A percentile compares a stretch with the other conserved stretches of the same genome.
These are phyloP conservation scores for Fusarium temperatum DNA, from an alignment of 2,329 filamentous ascomycete genomes.

Conservation along the genomic window DNA sequence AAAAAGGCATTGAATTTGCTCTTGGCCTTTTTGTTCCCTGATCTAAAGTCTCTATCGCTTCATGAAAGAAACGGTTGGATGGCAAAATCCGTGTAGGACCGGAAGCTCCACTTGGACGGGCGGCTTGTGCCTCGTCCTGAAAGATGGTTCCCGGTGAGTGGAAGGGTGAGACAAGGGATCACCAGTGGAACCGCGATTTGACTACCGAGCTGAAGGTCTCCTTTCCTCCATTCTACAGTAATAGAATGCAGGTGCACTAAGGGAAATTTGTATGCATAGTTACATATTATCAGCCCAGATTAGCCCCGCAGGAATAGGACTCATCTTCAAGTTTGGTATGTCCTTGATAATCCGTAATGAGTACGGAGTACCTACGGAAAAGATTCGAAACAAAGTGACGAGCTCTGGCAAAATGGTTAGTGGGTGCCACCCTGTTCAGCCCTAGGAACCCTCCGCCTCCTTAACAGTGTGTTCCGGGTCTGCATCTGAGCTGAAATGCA, in stretches of 20 bases:
- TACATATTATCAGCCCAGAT: constrained; percentile 13
- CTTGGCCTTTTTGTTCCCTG: background rate
- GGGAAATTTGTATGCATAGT: constrained; percentile 10
- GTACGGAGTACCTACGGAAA: background rate
- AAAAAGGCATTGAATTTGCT: background rate
- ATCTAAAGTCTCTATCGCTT: constrained; percentile 18
- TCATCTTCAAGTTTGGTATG: background rate
- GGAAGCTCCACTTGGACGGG: constrained; percentile 22
- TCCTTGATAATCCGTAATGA: background rate
- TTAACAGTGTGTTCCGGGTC: constrained; percentile 7
- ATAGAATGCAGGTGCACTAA: background rate
- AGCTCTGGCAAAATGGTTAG: background rate
- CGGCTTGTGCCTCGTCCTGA: constrained; percentile 22
- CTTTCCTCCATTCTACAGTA: background rate
- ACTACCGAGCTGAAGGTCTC: constrained; percentile 15
- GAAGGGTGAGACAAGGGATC: constrained; percentile 26
- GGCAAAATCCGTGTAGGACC: constrained; percentile 26
- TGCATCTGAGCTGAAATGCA: constrained; percentile 31
- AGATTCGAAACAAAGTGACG: constrained; percentile 9
- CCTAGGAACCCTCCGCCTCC: constrained; percentile 26
- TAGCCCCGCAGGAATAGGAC: background rate
- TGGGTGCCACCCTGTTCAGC: constrained; percentile 37
- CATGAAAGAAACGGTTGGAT: constrained; percentile 8
- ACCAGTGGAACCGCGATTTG: constrained; percentile 13
- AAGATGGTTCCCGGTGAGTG: constrained; percentile 20